These are phyloP conservation scores for Moricandia moricandioides DNA, from an alignment of 345 rosid species.

Conservation along the genomic window DNA sequence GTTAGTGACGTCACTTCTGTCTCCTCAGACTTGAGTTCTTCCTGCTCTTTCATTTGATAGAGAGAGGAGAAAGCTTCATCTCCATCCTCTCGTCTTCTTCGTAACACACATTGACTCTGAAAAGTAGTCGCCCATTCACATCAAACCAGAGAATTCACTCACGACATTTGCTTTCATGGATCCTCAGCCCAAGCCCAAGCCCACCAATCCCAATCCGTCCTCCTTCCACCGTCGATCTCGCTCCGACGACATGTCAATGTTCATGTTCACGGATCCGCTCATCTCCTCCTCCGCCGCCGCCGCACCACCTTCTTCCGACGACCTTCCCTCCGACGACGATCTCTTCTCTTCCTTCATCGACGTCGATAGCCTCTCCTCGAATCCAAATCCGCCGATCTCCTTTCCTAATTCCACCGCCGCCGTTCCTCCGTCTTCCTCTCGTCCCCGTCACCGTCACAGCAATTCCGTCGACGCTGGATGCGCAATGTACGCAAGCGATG, in stretches of 20 bases:
- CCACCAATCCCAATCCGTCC: not conserved
- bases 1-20: slow-evolving; percentile 34
- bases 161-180: slow-evolving; percentile 26
- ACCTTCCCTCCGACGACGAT: slow-evolving; percentile 58
- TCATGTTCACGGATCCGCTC: slow-evolving; percentile 54
- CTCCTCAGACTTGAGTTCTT: slow-evolving; percentile 18
- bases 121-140: not conserved
- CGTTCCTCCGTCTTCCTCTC: slow-evolving; percentile 19
- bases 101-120: slow-evolving; percentile 4
- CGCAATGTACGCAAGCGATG: slow-evolving; percentile 38
- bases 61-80: slow-evolving; percentile 33
- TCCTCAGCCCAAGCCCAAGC: not conserved
- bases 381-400: slow-evolving; percentile 27
- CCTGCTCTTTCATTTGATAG: not conserved
- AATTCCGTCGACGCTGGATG: slow-evolving; percentile 59
- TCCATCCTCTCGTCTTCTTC: slow-evolving; percentile 2
- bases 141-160: not conserved
- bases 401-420: slow-evolving; percentile 12
- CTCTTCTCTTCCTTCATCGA: slow-evolving; percentile 63
- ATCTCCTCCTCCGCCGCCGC: slow-evolving; percentile 17
- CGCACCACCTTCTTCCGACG: slow-evolving; percentile 46
- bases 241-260: slow-evolving; percentile 51
- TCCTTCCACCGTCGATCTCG: slow-evolving; percentile 60
- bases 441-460: slow-evolving; percentile 56
- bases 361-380: slow-evolving; percentile 42